Base-by-base conservation (phyloP, 148 eudicot species). In the Vaccinium darrowii region DNA sequence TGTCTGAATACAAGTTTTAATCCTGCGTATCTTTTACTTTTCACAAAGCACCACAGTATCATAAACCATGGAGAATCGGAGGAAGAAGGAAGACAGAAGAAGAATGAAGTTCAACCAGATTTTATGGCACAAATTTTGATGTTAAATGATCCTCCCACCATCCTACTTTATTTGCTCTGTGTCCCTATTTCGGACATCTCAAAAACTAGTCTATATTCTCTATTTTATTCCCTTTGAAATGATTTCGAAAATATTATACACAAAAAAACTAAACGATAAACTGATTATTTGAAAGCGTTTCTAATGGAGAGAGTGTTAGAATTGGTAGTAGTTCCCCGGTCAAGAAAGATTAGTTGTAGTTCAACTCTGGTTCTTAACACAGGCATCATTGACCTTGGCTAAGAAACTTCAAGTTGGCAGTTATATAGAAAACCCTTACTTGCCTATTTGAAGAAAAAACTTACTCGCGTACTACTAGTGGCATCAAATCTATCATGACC, bases 401-500 rank as follows among this genome's bases (percentile, higher is more conserved):
- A 82, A 82, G 78, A 39, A 71, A 82, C 27, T 15, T 16, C 53
- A 69, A 65, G 56, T n/a, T 56, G 27, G 36, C 5, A 30, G 33
- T 54, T 36, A 79, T 1, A 51, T 1, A 51, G 63, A 57, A 67
- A 65, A 51, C 23, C 74, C 7, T 3, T 76, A 87, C 30, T 13
- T 25, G 8, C 14, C 43, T 12, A 69, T 13, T 12, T 69, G 27
- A 27, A 69, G 74, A 69, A 13, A 69, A 67, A 82, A 12, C 88
- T 86, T 92, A 95, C 99, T 84, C 80, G 92, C 78, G 87, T 91
- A 85, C 94, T 95, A 90, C 98, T 91, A 36, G 99, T 97, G 88
- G 98, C 93, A 88, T 97, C 99, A 86, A 88, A 91, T 89, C 86
- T 92, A 89, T 97, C 99, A 91, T 92, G 96, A 78, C 99, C 99